Conservation (phyloP, 164 flowering plant genomes). For the Aristolochia contorta region DNA sequence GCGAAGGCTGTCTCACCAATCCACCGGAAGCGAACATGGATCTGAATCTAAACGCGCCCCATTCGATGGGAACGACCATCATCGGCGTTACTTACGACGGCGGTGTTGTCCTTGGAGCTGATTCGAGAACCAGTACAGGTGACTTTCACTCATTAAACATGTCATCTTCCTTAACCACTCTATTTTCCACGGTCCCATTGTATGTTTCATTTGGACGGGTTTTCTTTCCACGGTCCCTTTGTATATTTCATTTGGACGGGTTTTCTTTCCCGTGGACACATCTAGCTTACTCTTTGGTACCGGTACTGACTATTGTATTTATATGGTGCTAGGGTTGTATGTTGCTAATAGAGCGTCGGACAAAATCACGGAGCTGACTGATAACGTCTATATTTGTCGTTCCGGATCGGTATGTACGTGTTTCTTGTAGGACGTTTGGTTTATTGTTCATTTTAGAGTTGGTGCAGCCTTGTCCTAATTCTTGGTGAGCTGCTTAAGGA, state of each 20-base stretch:
- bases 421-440: not conserved
- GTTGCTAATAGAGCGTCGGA: conserved; percentile 91
- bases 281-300: no score
- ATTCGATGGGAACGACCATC: conserved; percentile 87
- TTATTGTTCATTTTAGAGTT: no score
- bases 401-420: conserved; percentile 67
- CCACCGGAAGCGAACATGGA: no score
- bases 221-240: not conserved
- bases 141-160: not conserved
- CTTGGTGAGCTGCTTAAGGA: conserved; percentile 44
- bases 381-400: conserved; percentile 80
- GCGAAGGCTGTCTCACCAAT: no score
- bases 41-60: conserved; percentile 39
- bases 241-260: no score
- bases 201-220: no score
- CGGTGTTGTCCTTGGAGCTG: conserved; percentile 86
- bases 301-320: not conserved
- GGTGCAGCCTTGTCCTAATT: conserved; percentile 43
- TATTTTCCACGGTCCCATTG: not conserved
- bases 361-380: conserved; percentile 84
- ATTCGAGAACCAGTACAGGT: conserved; percentile 89
- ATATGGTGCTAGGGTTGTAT: conserved; percentile 44
- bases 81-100: conserved; percentile 77
- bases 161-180: no score
- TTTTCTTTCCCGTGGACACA: no score